phyloP scores from a whole-genome alignment of 2,329 filamentous ascomycete genomes.

The Triangularia verruculosa region DNA sequence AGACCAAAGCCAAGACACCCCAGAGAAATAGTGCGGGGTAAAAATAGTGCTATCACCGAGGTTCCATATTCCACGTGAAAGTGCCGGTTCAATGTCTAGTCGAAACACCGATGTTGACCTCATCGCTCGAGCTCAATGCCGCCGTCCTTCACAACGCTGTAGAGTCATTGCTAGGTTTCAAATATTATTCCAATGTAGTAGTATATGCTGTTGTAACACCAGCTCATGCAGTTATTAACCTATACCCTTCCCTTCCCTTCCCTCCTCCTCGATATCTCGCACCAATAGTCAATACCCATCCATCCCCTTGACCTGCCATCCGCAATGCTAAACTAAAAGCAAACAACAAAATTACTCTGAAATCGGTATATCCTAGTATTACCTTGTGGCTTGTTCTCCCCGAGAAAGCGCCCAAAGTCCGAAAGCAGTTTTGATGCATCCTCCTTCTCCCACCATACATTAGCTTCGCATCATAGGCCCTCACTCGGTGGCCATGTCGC shows the following conservation, averaged over 20 bases:
- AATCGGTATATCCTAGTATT: conserved; percentile 42
- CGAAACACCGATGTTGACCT: not conserved
- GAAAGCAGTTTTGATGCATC: not conserved
- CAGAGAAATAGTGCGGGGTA: not conserved
- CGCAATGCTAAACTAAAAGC: conserved; percentile 22
- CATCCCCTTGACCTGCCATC: not conserved
- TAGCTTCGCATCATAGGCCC: not conserved
- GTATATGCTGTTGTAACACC: not conserved
- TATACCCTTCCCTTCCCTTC: not conserved
- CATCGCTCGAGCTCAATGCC: no score
- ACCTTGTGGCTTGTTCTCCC: conserved; percentile 25
- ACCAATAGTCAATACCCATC: no score
- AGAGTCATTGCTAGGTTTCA: not conserved
- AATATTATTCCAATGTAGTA: not conserved
- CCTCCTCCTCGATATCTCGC: not conserved
- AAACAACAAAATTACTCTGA: conserved; percentile 26
- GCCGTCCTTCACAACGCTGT: no score
- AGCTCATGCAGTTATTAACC: not conserved
- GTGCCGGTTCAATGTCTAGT: not conserved
- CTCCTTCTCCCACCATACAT: not conserved
- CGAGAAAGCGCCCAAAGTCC: not conserved
- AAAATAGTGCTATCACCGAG: not conserved
- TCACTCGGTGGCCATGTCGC: not conserved
- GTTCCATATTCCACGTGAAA: not conserved
- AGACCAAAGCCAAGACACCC: not conserved